Conservation (phyloP, 495 filamentous ascomycete genomes). For the Tirmania nivea region DNA sequence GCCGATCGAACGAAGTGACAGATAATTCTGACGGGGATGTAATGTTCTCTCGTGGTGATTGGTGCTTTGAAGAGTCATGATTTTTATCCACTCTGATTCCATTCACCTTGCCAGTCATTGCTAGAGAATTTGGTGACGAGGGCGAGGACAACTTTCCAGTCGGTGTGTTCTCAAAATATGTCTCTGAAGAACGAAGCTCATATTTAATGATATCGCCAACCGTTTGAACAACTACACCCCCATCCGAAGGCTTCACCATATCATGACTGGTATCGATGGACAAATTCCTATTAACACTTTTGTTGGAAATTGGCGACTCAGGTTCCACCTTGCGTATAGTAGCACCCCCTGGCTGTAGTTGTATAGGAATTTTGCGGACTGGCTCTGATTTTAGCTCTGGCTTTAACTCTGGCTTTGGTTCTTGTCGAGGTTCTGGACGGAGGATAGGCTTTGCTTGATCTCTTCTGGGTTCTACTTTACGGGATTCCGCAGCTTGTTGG, state of each 20-base stretch:
- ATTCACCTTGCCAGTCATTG: not conserved
- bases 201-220: not conserved
- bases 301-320: too few relatives aligned
- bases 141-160: constrained; percentile 13
- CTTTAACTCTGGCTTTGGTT: not conserved
- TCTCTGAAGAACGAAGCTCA: not conserved
- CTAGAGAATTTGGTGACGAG: not conserved
- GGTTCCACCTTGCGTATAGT: too few relatives aligned
- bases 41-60: constrained; percentile 7
- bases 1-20: not conserved
- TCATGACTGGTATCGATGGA: too few relatives aligned
- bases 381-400: too few relatives aligned
- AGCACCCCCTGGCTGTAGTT: too few relatives aligned
- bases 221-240: not conserved
- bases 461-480: constrained; percentile 21
- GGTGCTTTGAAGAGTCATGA: not conserved
- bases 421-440: not conserved
- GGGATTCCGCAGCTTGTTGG: constrained; percentile 30
- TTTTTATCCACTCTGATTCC: not conserved
- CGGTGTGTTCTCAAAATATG: not conserved
- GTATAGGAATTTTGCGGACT: too few relatives aligned
- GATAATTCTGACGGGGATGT: constrained; percentile 22
- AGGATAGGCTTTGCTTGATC: constrained; percentile 2
- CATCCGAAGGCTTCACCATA: too few relatives aligned
- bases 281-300: too few relatives aligned